A percentile compares a stretch with the other conserved stretches of the same genome.
phyloP scores from a whole-genome alignment of 1,284 basidiomycete species.

The Trametes versicolor region DNA sequence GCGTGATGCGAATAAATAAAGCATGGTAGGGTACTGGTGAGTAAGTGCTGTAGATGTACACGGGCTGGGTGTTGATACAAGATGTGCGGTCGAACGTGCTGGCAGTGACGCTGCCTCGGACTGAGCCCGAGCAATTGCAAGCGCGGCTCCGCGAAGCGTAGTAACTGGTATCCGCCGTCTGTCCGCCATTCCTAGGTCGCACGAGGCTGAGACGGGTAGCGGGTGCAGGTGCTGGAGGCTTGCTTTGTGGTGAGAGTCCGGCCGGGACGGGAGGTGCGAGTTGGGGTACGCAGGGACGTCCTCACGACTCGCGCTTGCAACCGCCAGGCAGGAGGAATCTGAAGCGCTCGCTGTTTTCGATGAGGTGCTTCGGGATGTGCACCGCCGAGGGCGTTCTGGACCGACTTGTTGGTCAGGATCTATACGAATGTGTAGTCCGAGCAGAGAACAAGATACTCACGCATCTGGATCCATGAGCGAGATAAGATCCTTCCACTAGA shows the following conservation, averaged over 20 bases:
- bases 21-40: conserved; percentile 10
- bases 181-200: background rate
- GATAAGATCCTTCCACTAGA: conserved; percentile 62
- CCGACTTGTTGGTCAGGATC: conserved; percentile 33
- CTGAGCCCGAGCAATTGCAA: background rate
- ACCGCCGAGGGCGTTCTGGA: conserved; percentile 55
- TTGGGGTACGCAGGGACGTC: background rate
- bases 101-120: background rate
- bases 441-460: conserved; percentile 45
- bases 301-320: conserved; percentile 46
- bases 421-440: background rate
- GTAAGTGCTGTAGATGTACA: conserved; percentile 4
- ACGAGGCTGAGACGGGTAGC: too few species aligned
- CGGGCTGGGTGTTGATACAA: conserved; percentile 18
- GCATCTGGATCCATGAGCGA: conserved; percentile 60
- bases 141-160: background rate
- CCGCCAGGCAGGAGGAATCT: conserved; percentile 69
- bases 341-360: conserved; percentile 61
- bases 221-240: too few species aligned
- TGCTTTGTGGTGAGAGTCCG: too few species aligned
- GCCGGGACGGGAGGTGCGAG: background rate
- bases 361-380: conserved; percentile 60
- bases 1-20: conserved; percentile 21
- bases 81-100: background rate
- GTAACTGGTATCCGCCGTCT: background rate